These are phyloP conservation scores for Hypericum perforatum DNA, from an alignment of 345 rosid genomes.

Conservation along the genomic window DNA sequence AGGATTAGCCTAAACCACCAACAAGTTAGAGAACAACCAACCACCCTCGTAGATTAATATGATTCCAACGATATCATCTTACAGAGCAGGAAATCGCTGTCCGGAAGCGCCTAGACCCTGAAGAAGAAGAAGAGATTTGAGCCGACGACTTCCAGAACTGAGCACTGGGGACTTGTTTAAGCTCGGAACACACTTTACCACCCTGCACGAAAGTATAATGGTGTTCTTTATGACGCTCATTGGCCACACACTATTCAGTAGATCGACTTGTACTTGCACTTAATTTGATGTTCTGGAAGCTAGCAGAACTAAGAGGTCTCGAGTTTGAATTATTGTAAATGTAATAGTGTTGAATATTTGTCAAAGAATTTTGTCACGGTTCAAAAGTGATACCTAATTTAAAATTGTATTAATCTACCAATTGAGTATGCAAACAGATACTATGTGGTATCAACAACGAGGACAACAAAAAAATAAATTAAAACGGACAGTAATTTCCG, in stretches of 20 bases:
- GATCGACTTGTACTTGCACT: too few species aligned
- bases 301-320: too few species aligned
- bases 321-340: too few species aligned
- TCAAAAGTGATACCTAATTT: too few species aligned
- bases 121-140: slow-evolving; percentile 13
- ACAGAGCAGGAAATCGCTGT: slow-evolving; percentile 41
- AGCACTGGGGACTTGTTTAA: slow-evolving; percentile 22
- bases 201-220: slow-evolving; percentile 23
- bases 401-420: too few species aligned
- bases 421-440: too few species aligned
- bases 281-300: too few species aligned
- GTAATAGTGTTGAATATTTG: too few species aligned
- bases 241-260: too few species aligned
- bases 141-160: slow-evolving; percentile 18
- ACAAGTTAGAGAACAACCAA: background rate
- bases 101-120: slow-evolving; percentile 23
- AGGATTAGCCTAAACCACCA: slow-evolving; percentile 31
- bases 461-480: background rate
- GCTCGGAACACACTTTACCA: slow-evolving; percentile 15
- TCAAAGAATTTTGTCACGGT: too few species aligned
- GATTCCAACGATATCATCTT: slow-evolving; percentile 6
- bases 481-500: background rate
- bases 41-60: too few species aligned
- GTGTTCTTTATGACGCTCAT: too few species aligned
- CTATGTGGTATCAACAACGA: background rate